phyloP scores from a whole-genome alignment of 1,284 basidiomycete genomes.

The Ceratobasidium sp. region DNA sequence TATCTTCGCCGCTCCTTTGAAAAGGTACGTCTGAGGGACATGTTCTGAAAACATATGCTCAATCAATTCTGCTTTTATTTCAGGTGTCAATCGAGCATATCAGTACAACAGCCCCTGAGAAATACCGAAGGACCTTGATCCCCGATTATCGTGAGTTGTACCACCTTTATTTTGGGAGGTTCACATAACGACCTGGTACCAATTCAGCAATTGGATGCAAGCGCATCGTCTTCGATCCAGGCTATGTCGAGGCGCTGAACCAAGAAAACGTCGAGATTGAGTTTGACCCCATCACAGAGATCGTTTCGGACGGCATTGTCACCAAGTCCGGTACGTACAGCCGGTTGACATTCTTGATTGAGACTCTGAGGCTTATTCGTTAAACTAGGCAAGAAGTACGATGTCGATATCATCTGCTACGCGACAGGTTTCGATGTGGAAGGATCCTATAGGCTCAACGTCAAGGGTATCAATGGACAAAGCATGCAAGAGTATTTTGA shows the following conservation, averaged over 20 bases:
- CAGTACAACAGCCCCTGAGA: neutral
- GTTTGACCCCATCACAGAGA: slow-evolving; percentile 56
- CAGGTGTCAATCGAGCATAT: slow-evolving; percentile 41
- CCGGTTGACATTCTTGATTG: neutral
- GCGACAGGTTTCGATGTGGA: slow-evolving; percentile 42
- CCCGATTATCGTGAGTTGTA: slow-evolving; percentile 47
- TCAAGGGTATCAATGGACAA: slow-evolving; percentile 45
- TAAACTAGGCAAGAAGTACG: slow-evolving; percentile 13
- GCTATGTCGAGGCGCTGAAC: slow-evolving; percentile 59
- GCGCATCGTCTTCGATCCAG: slow-evolving; percentile 61
- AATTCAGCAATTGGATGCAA: slow-evolving; percentile 26
- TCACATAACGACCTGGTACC: slow-evolving; percentile 43
- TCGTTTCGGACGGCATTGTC: neutral
- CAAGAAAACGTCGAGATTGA: slow-evolving; percentile 60
- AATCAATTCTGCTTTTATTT: neutral
- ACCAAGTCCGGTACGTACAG: slow-evolving; percentile 20
- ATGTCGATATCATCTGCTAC: slow-evolving; percentile 38
- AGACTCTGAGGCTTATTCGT: no score
- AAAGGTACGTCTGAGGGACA: neutral
- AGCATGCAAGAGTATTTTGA: slow-evolving; percentile 55
- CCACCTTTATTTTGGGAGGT: slow-evolving; percentile 53
- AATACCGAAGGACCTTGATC: slow-evolving; percentile 24
- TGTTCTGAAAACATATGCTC: slow-evolving; percentile 41
- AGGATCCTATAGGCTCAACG: slow-evolving; percentile 13
- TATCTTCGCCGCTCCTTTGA: slow-evolving; percentile 15